Evolutionary conservation across 306 rosid species (phyloP).

Genomic region (Morella rubra): DNA sequence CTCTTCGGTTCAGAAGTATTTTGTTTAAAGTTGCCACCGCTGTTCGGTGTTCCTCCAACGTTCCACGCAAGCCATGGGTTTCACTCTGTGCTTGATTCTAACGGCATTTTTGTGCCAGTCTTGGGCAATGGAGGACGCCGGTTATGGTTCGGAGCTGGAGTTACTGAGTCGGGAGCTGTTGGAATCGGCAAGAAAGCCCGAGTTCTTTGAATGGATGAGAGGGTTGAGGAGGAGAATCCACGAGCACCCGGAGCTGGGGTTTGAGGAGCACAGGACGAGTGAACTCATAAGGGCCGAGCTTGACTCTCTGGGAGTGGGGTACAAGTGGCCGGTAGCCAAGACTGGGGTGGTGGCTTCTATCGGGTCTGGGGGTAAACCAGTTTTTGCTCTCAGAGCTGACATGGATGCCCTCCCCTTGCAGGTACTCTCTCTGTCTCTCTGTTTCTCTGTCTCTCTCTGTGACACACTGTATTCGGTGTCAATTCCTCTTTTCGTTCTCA

Average conservation of each 20-base stretch:
- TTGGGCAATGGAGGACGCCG: slow-evolving; percentile 9
- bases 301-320: slow-evolving; percentile 36
- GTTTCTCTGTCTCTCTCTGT: neutral
- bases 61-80: neutral
- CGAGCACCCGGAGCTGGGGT: slow-evolving; percentile 43
- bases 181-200: slow-evolving; percentile 36
- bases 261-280: slow-evolving; percentile 42
- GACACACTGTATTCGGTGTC: too few relatives aligned
- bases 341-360: slow-evolving; percentile 44
- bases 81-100: neutral
- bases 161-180: slow-evolving; percentile 23
- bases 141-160: slow-evolving; percentile 27
- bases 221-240: slow-evolving; percentile 47
- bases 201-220: slow-evolving; percentile 42
- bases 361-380: slow-evolving; percentile 33
- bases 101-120: neutral
- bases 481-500: neutral
- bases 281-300: slow-evolving; percentile 44
- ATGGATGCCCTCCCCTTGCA: slow-evolving; percentile 51
- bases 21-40: neutral
- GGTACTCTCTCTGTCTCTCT: slow-evolving; percentile 1
- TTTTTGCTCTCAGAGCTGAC: slow-evolving; percentile 48
- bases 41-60: neutral
- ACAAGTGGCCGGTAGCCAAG: slow-evolving; percentile 43
- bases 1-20: neutral